Conservation (phyloP, 2,329 filamentous ascomycete species). For the Penicillium sp. region DNA sequence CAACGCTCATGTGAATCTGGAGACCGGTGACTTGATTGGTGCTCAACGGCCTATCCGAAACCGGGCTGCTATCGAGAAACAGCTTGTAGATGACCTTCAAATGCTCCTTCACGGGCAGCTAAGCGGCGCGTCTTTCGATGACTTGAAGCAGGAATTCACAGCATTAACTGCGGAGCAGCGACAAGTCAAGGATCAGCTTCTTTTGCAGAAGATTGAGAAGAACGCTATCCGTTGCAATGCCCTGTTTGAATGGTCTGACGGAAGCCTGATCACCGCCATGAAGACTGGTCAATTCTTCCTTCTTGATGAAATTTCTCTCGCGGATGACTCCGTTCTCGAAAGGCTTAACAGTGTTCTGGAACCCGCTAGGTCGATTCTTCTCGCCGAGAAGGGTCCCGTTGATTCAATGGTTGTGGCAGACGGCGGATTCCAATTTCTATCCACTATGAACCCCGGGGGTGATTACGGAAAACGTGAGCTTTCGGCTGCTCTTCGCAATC, state of each 20-base stretch:
- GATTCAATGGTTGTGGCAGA: conserved; percentile 75
- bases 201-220: conserved; percentile 44
- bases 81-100: conserved; percentile 61
- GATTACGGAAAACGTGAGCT: conserved; percentile 98
- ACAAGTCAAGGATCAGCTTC: conserved; percentile 48
- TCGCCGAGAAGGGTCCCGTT: conserved; percentile 88
- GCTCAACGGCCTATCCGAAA: conserved; percentile 91
- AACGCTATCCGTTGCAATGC: conserved; percentile 68
- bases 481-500: conserved; percentile 89
- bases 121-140: conserved; percentile 47
- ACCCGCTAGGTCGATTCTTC: conserved; percentile 75
- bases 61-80: conserved; percentile 66
- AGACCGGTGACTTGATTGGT: conserved; percentile 95
- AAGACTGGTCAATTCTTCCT: conserved; percentile 84
- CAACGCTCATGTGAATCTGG: conserved; percentile 97
- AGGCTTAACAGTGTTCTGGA: conserved; percentile 95
- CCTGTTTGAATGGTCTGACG: conserved; percentile 94
- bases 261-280: conserved; percentile 92
- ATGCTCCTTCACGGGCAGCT: conserved; percentile 39
- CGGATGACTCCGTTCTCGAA: conserved; percentile 95
- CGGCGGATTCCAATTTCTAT: conserved; percentile 88
- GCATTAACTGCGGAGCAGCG: conserved; percentile 46
- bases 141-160: conserved; percentile 60
- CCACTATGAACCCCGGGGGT: conserved; percentile 98
- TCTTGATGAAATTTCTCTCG: conserved; percentile 94